Evolutionary conservation across 306 rosid genomes (phyloP).

Genomic region (Oemleria cerasiformis): DNA sequence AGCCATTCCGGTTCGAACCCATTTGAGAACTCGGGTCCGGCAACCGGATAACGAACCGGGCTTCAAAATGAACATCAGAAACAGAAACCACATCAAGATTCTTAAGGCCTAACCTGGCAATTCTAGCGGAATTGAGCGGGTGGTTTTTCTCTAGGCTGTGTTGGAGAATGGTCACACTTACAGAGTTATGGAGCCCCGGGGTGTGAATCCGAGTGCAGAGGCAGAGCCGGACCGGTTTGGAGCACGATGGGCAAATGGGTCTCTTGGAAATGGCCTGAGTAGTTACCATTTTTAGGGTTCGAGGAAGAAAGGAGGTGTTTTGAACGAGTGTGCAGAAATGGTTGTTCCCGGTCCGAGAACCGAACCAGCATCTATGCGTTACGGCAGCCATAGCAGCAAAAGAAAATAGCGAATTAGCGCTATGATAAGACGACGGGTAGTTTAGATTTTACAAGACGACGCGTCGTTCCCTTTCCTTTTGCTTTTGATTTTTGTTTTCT

Average conservation of each 20-base stretch:
- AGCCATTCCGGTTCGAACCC: constrained; percentile 17
- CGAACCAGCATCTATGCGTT: constrained; percentile 14
- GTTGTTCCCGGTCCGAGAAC: constrained; percentile 16
- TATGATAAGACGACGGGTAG: background rate
- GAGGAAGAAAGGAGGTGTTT: constrained; percentile 13
- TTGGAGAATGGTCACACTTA: constrained; percentile 67
- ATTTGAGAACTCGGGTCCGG: constrained; percentile 17
- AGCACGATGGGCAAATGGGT: constrained; percentile 66
- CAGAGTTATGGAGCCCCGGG: constrained; percentile 51
- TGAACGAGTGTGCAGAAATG: constrained; percentile 4
- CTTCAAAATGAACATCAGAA: constrained; percentile 60
- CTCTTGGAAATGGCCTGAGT: constrained; percentile 47
- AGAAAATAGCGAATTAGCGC: background rate
- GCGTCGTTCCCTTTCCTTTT: no score
- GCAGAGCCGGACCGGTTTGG: constrained; percentile 71
- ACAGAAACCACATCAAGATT: constrained; percentile 58
- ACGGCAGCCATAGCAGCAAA: background rate
- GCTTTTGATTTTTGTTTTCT: no score
- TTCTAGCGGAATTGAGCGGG: constrained; percentile 81
- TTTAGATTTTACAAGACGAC: no score
- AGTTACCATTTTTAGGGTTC: constrained; percentile 36
- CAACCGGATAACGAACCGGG: constrained; percentile 47
- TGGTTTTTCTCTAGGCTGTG: constrained; percentile 71
- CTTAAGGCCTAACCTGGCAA: constrained; percentile 66
- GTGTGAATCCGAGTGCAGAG: constrained; percentile 62